These are phyloP conservation scores for Hymenoscyphus infarciens DNA, from an alignment of 2,329 filamentous ascomycete species.

Conservation along the genomic window DNA sequence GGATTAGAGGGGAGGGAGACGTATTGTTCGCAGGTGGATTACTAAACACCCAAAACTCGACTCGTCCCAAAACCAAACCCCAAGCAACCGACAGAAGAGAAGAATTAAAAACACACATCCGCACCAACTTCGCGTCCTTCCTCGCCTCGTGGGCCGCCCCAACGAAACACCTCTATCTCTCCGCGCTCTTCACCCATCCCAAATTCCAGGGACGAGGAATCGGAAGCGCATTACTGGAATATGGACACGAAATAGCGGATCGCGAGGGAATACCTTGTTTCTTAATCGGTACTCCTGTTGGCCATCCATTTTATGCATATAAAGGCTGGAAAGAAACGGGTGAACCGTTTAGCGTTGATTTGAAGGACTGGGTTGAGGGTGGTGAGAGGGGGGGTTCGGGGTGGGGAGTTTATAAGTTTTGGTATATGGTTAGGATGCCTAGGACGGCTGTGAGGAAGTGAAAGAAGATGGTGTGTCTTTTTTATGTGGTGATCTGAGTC, in stretches of 20 bases:
- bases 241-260: constrained; percentile 18
- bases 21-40: too few species aligned
- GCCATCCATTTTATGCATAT: constrained; percentile 17
- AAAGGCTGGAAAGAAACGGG: constrained; percentile 19
- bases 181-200: constrained; percentile 14
- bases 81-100: background rate
- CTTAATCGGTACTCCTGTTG: constrained; percentile 17
- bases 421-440: constrained; percentile 5
- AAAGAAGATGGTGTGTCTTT: background rate
- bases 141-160: background rate
- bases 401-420: constrained; percentile 7
- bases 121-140: background rate
- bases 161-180: constrained; percentile 17
- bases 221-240: constrained; percentile 17
- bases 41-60: too few species aligned
- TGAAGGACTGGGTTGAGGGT: constrained; percentile 18
- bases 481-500: too few species aligned
- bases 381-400: constrained; percentile 10
- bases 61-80: too few species aligned
- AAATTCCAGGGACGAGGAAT: constrained; percentile 17
- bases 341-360: constrained; percentile 12
- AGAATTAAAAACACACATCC: background rate
- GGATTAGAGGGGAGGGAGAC: too few species aligned
- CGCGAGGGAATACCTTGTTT: constrained; percentile 14
- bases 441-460: background rate